Conservation (phyloP, 148 eudicot species). For the Salicornia ramosissima region DNA sequence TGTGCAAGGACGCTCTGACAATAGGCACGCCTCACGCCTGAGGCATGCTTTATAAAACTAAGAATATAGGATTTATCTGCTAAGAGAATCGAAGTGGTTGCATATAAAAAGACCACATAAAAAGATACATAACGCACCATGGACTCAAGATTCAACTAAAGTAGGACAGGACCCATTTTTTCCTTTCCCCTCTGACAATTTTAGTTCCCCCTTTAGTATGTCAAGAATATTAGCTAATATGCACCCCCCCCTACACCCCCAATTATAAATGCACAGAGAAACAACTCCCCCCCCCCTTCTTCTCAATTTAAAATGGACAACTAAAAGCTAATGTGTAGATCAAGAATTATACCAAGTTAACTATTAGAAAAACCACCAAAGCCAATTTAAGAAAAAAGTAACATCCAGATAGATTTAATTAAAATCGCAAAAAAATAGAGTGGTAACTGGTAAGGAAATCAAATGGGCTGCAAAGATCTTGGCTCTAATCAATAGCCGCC, state of each 20-base stretch:
- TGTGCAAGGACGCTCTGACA: too few species aligned
- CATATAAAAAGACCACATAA: not conserved
- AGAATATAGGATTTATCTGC: not conserved
- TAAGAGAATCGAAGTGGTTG: too few species aligned
- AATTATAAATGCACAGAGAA: not conserved
- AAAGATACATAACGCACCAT: not conserved
- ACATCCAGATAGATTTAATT: not conserved
- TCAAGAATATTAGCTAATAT: not conserved
- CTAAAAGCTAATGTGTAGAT: not conserved
- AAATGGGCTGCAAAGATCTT: not conserved
- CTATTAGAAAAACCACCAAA: not conserved
- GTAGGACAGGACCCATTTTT: not conserved
- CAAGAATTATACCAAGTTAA: not conserved
- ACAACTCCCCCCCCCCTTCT: too few species aligned
- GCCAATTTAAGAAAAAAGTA: too few species aligned
- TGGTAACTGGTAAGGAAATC: too few species aligned
- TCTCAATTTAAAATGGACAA: not conserved
- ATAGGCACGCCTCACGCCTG: too few species aligned
- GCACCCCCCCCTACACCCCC: not conserved
- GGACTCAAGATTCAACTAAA: not conserved
- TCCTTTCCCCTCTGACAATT: not conserved
- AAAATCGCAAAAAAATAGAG: not conserved
- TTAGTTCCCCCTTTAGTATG: not conserved
- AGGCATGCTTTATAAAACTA: too few species aligned
- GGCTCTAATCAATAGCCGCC: not conserved